Evolutionary conservation across 2,329 filamentous ascomycete genomes (phyloP).

Genomic region (Fusarium sp.): DNA sequence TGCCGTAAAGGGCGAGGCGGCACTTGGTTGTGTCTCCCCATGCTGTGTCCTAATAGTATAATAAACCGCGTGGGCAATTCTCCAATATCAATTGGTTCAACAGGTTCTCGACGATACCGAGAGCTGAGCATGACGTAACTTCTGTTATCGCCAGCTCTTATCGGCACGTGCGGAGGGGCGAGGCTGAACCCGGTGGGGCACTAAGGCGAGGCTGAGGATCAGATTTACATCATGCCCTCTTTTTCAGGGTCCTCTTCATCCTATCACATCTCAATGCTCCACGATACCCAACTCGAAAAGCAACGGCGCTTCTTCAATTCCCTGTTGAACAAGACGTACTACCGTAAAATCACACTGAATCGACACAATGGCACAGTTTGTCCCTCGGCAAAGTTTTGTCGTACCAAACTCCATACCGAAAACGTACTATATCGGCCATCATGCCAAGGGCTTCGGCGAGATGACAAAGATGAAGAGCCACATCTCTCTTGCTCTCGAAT

Average conservation of each 20-base stretch:
- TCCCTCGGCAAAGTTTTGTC: slow-evolving; percentile 79
- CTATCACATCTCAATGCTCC: neutral
- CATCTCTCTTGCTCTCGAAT: slow-evolving; percentile 92
- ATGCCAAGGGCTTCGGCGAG: slow-evolving; percentile 76
- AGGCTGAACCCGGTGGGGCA: neutral
- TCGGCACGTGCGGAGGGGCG: slow-evolving; percentile 32
- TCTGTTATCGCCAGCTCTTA: neutral
- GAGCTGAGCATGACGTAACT: slow-evolving; percentile 33
- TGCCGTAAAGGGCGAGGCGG: slow-evolving; percentile 4
- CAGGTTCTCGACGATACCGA: slow-evolving; percentile 16
- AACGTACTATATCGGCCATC: slow-evolving; percentile 96
- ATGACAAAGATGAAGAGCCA: slow-evolving; percentile 86
- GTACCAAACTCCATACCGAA: slow-evolving; percentile 79
- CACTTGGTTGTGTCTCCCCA: neutral
- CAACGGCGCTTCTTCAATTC: neutral
- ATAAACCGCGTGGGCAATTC: slow-evolving; percentile 28
- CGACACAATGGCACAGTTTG: slow-evolving; percentile 61
- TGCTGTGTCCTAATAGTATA: neutral
- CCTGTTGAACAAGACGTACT: neutral
- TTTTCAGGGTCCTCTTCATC: slow-evolving; percentile 11
- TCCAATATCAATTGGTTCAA: slow-evolving; percentile 33
- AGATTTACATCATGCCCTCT: slow-evolving; percentile 15
- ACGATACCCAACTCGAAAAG: neutral
- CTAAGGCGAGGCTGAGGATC: slow-evolving; percentile 30
- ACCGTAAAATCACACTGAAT: neutral